Conservation (phyloP, 768 basidiomycete species). For the Phylloporus sp. region DNA sequence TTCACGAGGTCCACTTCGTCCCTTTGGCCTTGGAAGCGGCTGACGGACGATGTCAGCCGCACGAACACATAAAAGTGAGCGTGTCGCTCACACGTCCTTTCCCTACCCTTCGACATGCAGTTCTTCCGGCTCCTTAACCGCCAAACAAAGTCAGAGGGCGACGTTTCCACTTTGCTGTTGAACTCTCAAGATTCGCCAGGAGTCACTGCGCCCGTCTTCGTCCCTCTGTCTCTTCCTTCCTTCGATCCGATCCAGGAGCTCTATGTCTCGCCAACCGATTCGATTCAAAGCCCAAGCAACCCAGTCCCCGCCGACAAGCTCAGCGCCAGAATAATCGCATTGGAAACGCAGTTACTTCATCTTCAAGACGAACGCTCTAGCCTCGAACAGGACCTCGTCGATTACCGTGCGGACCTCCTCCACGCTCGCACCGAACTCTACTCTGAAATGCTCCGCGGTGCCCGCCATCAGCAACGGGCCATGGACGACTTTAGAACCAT, state of each 20-base stretch:
- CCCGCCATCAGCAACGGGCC: slow-evolving; percentile 24
- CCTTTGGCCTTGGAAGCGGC: slow-evolving; percentile 5
- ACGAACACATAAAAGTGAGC: slow-evolving; percentile 13
- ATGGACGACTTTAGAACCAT: slow-evolving; percentile 23
- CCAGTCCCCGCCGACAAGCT: not conserved
- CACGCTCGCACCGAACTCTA: slow-evolving; percentile 26
- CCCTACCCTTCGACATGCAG: slow-evolving; percentile 31
- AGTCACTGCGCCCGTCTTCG: slow-evolving; percentile 19
- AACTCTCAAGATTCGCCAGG: not conserved
- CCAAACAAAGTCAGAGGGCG: slow-evolving; percentile 42
- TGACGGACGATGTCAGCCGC: slow-evolving; percentile 20
- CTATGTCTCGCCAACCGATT: slow-evolving; percentile 5
- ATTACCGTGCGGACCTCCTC: slow-evolving; percentile 27
- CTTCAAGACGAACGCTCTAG: slow-evolving; percentile 14
- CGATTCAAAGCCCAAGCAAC: not conserved
- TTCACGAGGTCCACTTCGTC: not conserved
- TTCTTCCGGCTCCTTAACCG: slow-evolving; percentile 47
- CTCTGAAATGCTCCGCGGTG: slow-evolving; percentile 25
- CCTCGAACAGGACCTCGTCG: slow-evolving; percentile 26
- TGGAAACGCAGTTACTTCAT: slow-evolving; percentile 11
- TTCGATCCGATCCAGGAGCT: slow-evolving; percentile 24
- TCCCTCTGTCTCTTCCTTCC: slow-evolving; percentile 22
- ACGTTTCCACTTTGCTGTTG: slow-evolving; percentile 27
- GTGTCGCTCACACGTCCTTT: not conserved
- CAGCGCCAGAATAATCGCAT: slow-evolving; percentile 6